These are phyloP conservation scores for Alternaria metachromatica DNA, from an alignment of 2,329 filamentous ascomycete species.

Conservation along the genomic window DNA sequence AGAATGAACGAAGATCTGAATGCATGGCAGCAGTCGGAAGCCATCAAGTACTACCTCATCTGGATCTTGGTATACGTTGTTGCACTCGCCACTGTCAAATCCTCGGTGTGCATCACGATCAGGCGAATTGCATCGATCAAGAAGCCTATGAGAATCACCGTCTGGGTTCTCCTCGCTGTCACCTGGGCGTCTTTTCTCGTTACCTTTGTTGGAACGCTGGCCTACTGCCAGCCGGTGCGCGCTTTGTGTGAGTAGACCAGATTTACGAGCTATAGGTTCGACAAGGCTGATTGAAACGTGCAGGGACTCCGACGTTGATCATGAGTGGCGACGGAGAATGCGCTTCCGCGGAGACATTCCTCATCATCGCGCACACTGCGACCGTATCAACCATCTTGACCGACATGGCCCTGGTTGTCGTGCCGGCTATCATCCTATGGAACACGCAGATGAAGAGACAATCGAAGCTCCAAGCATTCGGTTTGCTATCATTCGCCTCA, in stretches of 20 bases:
- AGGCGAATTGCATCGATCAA: constrained; percentile 30
- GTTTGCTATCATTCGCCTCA: constrained; percentile 28
- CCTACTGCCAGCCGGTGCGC: constrained; percentile 26
- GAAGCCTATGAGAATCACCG: constrained; percentile 19
- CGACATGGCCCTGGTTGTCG: constrained; percentile 26
- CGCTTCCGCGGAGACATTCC: constrained; percentile 23
- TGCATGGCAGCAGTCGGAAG: constrained; percentile 24
- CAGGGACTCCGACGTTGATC: constrained; percentile 16
- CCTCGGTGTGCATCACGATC: constrained; percentile 33
- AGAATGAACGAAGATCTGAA: constrained; percentile 26
- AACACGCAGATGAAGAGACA: constrained; percentile 33
- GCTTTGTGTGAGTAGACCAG: constrained; percentile 3
- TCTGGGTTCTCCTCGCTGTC: constrained; percentile 21
- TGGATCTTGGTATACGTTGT: constrained; percentile 35
- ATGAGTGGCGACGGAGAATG: constrained; percentile 21
- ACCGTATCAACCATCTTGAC: constrained; percentile 30
- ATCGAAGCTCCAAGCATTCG: constrained; percentile 29
- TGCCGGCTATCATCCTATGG: constrained; percentile 31
- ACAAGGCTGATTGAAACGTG: not conserved
- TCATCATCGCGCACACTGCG: constrained; percentile 29
- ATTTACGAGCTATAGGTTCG: not conserved
- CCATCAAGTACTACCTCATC: constrained; percentile 34
- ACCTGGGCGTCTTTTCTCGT: constrained; percentile 31
- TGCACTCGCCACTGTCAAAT: constrained; percentile 31
- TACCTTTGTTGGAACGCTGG: constrained; percentile 27